These are phyloP conservation scores for Hydnum rufescens DNA, from an alignment of 768 basidiomycete genomes.

Conservation along the genomic window DNA sequence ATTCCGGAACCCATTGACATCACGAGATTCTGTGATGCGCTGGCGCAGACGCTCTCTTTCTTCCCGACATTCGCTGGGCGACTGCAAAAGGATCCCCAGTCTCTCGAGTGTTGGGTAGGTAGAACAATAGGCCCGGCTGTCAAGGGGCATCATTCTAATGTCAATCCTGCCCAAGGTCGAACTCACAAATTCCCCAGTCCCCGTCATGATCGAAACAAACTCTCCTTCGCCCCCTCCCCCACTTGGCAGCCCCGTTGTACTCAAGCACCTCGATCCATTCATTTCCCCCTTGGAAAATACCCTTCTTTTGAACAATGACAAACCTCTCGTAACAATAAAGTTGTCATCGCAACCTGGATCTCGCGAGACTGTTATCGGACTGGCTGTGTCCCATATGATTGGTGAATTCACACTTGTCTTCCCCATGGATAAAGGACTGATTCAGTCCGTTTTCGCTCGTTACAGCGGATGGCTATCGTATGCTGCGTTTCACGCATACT, in stretches of 20 bases:
- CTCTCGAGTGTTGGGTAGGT: not conserved
- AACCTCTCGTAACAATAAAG: slow-evolving; percentile 4
- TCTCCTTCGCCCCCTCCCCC: not conserved
- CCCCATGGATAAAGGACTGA: not conserved
- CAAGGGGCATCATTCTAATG: not conserved
- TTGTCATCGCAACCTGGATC: slow-evolving; percentile 1
- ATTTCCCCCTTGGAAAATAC: not conserved
- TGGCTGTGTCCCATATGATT: slow-evolving; percentile 4
- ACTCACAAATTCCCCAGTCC: slow-evolving; percentile 2
- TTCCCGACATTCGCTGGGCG: not conserved
- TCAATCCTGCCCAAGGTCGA: slow-evolving; percentile 3
- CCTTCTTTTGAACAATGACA: no score
- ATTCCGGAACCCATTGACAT: not conserved
- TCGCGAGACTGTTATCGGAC: not conserved
- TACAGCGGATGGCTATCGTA: not conserved
- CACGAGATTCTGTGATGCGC: not conserved
- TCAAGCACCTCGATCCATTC: not conserved
- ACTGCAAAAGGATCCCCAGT: not conserved
- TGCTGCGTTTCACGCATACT: not conserved
- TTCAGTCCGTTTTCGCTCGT: not conserved
- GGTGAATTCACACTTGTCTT: not conserved
- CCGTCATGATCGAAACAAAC: slow-evolving; percentile 1
- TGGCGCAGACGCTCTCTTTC: not conserved
- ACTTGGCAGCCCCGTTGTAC: not conserved
- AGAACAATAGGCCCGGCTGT: no score